These are phyloP conservation scores for Trichoderma sp. DNA, from an alignment of 2,329 filamentous ascomycete species.

Conservation along the genomic window DNA sequence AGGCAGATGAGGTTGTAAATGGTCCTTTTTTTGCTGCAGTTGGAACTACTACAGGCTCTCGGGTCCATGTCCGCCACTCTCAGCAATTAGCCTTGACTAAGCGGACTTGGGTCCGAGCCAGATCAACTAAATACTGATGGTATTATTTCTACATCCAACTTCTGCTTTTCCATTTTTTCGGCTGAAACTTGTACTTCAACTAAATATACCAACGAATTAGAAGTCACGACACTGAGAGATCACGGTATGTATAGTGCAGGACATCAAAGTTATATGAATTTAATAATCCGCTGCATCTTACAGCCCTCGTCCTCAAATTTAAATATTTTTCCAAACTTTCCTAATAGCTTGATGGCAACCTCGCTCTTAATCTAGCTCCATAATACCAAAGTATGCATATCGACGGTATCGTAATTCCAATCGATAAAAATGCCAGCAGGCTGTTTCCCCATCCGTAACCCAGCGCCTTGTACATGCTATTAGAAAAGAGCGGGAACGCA, in stretches of 20 bases:
- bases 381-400: background rate
- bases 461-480: conserved; percentile 42
- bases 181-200: background rate
- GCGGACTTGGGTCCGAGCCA: background rate
- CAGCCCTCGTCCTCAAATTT: background rate
- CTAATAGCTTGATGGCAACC: background rate
- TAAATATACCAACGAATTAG: background rate
- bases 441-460: conserved; percentile 55
- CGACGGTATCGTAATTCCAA: background rate
- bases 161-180: background rate
- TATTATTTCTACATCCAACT: background rate
- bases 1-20: background rate
- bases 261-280: background rate
- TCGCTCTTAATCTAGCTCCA: background rate
- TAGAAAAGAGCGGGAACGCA: conserved; percentile 59
- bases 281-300: background rate
- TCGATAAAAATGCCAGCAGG: conserved; percentile 46
- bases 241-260: background rate
- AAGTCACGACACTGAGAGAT: background rate
- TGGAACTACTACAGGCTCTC: background rate
- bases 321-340: background rate
- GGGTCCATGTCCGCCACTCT: conserved; percentile 7
- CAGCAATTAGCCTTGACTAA: background rate
- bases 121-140: background rate
- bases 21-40: background rate